Evolutionary conservation across 352 stramenopile species (phyloP).

Genomic region (Pythium graminicola): DNA sequence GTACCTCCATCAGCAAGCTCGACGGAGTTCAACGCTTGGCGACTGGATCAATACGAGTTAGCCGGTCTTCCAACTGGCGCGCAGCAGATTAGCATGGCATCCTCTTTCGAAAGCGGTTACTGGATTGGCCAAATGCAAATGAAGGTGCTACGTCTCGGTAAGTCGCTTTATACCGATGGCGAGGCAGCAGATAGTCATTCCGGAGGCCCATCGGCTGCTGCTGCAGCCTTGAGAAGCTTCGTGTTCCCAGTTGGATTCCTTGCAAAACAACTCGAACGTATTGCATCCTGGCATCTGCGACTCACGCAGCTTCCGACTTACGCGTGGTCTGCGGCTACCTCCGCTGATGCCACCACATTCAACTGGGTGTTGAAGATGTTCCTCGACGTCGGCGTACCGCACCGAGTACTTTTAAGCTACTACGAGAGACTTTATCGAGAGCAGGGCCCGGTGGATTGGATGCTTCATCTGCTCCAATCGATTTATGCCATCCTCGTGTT

Average conservation of each 20-base stretch:
- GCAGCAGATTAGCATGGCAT: slow-evolving; percentile 11
- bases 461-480: slow-evolving; percentile 67
- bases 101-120: slow-evolving; percentile 66
- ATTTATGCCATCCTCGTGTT: slow-evolving; percentile 66
- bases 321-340: slow-evolving; percentile 34
- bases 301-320: slow-evolving; percentile 43
- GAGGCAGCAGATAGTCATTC: slow-evolving; percentile 34
- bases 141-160: slow-evolving; percentile 67
- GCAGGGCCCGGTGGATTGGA: slow-evolving; percentile 51
- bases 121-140: slow-evolving; percentile 80
- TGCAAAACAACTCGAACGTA: slow-evolving; percentile 62
- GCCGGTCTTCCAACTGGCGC: slow-evolving; percentile 34
- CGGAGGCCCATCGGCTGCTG: slow-evolving; percentile 24
- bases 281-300: slow-evolving; percentile 72
- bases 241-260: slow-evolving; percentile 77
- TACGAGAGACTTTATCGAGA: slow-evolving; percentile 80
- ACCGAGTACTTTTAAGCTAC: slow-evolving; percentile 63
- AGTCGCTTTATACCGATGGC: slow-evolving; percentile 60
- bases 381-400: slow-evolving; percentile 69
- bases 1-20: slow-evolving; percentile 55
- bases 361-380: slow-evolving; percentile 83
- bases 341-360: slow-evolving; percentile 59
- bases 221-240: slow-evolving; percentile 34
- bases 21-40: slow-evolving; percentile 68
- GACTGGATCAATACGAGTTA: slow-evolving; percentile 53